These are phyloP conservation scores for Solanum chiquidenum DNA, from an alignment of 257 asterid genomes.

Conservation along the genomic window DNA sequence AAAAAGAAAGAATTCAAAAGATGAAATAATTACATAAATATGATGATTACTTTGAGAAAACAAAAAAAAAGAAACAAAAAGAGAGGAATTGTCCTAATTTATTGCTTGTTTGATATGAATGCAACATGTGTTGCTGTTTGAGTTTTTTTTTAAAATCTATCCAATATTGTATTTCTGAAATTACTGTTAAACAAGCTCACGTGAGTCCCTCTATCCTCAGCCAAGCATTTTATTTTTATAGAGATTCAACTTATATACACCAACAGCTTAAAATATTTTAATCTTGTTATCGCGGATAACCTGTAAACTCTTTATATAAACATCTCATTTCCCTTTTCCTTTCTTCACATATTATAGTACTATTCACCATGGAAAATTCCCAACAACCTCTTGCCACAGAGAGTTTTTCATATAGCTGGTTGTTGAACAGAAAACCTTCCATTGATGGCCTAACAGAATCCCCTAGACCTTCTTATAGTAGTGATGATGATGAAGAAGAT, in stretches of 20 bases:
- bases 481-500: background rate
- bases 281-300: background rate
- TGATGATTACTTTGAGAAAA: background rate
- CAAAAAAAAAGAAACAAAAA: background rate
- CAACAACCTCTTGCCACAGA: conserved; percentile 45
- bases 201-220: background rate
- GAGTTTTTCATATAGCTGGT: conserved; percentile 71
- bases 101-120: background rate
- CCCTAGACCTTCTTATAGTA: background rate
- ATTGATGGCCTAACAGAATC: conserved; percentile 8
- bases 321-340: background rate
- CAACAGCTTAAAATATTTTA: background rate
- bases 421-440: conserved; percentile 21
- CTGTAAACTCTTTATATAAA: background rate
- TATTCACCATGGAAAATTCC: conserved; percentile 36
- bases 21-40: background rate
- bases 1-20: background rate
- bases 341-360: background rate
- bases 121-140: background rate
- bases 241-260: background rate
- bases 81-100: background rate
- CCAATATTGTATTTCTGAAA: background rate
- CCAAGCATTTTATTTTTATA: background rate
- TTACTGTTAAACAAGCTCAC: background rate
- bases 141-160: background rate